Evolutionary conservation across 2,329 filamentous ascomycete species (phyloP), one percentile per base, ranked within the genome.

Genomic region (Keithomyces neogunnii): DNA sequence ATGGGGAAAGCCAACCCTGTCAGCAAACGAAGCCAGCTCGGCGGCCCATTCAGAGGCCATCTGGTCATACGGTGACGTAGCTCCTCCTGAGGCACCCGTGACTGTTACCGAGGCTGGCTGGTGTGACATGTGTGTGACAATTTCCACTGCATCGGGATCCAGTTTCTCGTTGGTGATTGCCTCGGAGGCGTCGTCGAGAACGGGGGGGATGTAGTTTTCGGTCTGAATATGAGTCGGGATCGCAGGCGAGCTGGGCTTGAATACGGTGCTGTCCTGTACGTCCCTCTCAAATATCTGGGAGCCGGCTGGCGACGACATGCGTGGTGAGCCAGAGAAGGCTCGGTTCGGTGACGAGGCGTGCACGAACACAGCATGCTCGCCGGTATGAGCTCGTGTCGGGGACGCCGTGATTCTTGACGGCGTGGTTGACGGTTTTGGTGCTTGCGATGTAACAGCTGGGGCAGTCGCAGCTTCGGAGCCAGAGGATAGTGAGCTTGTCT

Each of bases 141-240:
- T 96, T 72, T 96, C 90, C 50, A 97, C 91, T 29, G 84, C 81
- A 66, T 96, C 90, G 4, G 90, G 89, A 65, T 93, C 86, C 48
- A 96, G 77, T 52, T 85, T 84, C 58, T 82, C 76, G 68, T 96
- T 89, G 10, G 92, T 96, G 62, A 97, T 96, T 52, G 91, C 90
- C 61, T 91, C 82, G 42, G 90, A 95, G 2, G 89, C 92, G 48
- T 92, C 92, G 66, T 96, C 89, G 46, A 97, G 77, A 10, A 95
- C 91, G 0, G 92, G 81, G 6, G 92, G 92, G 59, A 97, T 96
- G 65, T 91, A 82, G 70, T 97, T 91, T 67, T 97, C 92, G 6
- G 89, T 96, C 60, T 91, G 84, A 61, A 97, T 95, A 64, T 97
- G 92, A 6, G 88, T 84, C 3, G 92, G 92, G 55, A 96, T 93